Base-by-base conservation (phyloP, 1,284 basidiomycete genomes). In the Rhodotorula sp. region DNA sequence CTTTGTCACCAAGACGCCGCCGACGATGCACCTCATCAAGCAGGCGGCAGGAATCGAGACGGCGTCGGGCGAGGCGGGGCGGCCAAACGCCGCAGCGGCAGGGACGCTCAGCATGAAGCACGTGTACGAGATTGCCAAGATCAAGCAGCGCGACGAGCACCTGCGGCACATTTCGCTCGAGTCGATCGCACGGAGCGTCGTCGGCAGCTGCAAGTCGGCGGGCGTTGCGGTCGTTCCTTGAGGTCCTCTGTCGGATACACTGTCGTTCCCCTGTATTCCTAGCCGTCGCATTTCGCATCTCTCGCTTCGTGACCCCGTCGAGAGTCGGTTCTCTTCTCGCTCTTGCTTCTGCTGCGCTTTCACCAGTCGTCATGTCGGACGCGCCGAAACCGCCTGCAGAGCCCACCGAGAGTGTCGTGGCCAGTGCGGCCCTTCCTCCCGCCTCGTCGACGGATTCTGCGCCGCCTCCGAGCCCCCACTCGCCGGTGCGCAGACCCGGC, bases 81-180 rank as follows among this genome's bases (percentile, higher is more conserved):
- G 88, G 78, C 89, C 90, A 63, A 66, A 64, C 50, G 61, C 49
- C 0, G 53, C 71, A 13, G 61, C 72, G 7, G 74, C 70, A 5
- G 77, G 77, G 7, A 93, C 90, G 44, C 87, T 99, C 79, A 91
- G 88, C 77, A 86, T 99, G 79, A 99, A 99, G 85, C 95, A 98
- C 84, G 87, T 99, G 80, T 99, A 97, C 83, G 97, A 99, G 85
- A 98, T 99, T 80, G 94, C 97, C 52, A 97, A 92, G 86, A 91
- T 99, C 82, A 99, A 99, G 85, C 87, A 89, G 72, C 88, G 87
- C 78, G 97, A 99, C 83, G 89, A 90, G 68, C 90, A 92, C 81
- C 84, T 96, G 84, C 90, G 88, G 84, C 61, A 53, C 21, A 85
- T 95, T 73, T 87, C 88, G 71, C 85, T 94, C 77, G 91, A 95